Evolutionary conservation across 2,329 filamentous ascomycete species (phyloP).

Genomic region (Cladosporium sp.): DNA sequence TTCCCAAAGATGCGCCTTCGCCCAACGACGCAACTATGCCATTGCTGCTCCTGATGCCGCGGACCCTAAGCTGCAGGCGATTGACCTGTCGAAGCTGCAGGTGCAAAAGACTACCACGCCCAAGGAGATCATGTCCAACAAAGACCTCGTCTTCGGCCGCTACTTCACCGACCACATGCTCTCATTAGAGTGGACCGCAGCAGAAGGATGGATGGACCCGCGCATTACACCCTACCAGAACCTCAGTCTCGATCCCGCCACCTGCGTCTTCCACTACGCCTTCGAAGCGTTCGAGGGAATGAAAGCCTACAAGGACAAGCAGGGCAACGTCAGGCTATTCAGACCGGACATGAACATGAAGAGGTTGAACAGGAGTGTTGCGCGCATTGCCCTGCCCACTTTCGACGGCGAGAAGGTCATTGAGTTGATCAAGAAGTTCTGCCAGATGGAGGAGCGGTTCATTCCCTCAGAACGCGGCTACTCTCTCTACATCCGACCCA

Average conservation of each 20-base stretch:
- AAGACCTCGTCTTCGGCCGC: slow-evolving; percentile 85
- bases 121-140: slow-evolving; percentile 69
- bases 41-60: slow-evolving; percentile 45
- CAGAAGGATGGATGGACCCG: slow-evolving; percentile 78
- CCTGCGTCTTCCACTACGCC: slow-evolving; percentile 97
- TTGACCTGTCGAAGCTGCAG: slow-evolving; percentile 75
- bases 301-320: slow-evolving; percentile 94
- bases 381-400: slow-evolving; percentile 88
- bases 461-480: slow-evolving; percentile 82
- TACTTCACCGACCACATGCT: slow-evolving; percentile 99
- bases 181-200: slow-evolving; percentile 85
- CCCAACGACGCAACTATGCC: slow-evolving; percentile 16
- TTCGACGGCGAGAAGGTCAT: slow-evolving; percentile 75
- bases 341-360: slow-evolving; percentile 95
- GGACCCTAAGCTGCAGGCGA: slow-evolving; percentile 59
- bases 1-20: slow-evolving; percentile 6
- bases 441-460: slow-evolving; percentile 80
- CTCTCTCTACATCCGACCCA: slow-evolving; percentile 92
- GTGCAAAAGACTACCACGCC: slow-evolving; percentile 75
- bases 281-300: slow-evolving; percentile 99
- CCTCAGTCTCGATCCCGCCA: slow-evolving; percentile 91
- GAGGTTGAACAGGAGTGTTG: slow-evolving; percentile 85
- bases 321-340: slow-evolving; percentile 81
- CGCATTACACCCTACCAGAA: slow-evolving; percentile 93
- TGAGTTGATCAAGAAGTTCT: slow-evolving; percentile 77